Conservation (phyloP, 1,284 basidiomycete genomes). For the Vanrija sp. region DNA sequence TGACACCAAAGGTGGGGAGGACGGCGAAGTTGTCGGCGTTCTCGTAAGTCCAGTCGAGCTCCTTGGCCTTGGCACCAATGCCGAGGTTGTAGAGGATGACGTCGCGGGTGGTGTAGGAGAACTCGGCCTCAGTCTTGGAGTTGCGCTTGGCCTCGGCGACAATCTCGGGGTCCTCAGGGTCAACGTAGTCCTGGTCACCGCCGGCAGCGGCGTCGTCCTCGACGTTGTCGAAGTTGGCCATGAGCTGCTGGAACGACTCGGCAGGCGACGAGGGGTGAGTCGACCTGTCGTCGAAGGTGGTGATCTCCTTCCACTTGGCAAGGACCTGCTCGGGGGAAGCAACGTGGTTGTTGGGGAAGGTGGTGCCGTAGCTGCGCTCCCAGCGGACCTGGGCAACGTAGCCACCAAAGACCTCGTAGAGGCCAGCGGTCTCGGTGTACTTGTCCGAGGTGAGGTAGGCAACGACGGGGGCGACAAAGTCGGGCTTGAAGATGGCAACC, state of each 20-base stretch:
- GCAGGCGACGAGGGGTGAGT: conserved; percentile 68
- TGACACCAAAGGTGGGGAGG: conserved; percentile 90
- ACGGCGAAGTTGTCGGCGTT: conserved; percentile 77
- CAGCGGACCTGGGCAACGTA: conserved; percentile 91
- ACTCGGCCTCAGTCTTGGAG: conserved; percentile 57
- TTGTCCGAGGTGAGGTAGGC: conserved; percentile 85
- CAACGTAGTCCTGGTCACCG: conserved; percentile 56
- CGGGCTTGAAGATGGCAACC: conserved; percentile 76
- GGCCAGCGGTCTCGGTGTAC: conserved; percentile 64
- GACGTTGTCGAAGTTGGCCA: conserved; percentile 75
- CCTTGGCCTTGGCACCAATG: conserved; percentile 88
- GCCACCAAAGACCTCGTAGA: conserved; percentile 89
- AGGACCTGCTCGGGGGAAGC: conserved; percentile 74
- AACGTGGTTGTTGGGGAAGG: conserved; percentile 71
- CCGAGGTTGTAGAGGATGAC: conserved; percentile 95
- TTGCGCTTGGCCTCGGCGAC: conserved; percentile 78
- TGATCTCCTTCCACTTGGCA: conserved; percentile 74
- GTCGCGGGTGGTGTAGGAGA: conserved; percentile 79
- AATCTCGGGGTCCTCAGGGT: conserved; percentile 77
- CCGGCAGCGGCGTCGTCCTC: conserved; percentile 46
- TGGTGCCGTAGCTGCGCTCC: conserved; percentile 74
- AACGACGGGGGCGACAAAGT: conserved; percentile 85
- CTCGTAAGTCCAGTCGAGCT: conserved; percentile 90
- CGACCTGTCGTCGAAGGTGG: conserved; percentile 73
- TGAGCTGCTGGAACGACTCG: conserved; percentile 72